Evolutionary conservation across 2,329 filamentous ascomycete genomes (phyloP).

Genomic region (Cladosporium phlei): DNA sequence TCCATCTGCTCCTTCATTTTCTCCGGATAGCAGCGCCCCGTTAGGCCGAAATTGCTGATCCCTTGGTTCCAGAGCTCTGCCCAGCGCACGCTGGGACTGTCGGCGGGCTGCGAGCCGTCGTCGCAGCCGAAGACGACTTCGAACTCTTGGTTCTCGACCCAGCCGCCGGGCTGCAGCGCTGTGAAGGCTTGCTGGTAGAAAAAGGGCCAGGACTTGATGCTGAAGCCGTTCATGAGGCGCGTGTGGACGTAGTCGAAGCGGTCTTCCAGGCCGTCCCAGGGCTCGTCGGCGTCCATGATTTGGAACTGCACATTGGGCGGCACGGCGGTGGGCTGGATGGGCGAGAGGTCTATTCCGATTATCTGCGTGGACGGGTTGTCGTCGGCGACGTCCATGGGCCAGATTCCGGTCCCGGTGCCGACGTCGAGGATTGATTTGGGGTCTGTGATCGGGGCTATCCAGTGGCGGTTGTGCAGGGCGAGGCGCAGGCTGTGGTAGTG

Average conservation of each 20-base stretch:
- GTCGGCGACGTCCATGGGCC: constrained; percentile 33
- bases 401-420: constrained; percentile 26
- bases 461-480: constrained; percentile 16
- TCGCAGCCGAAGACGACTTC: constrained; percentile 23
- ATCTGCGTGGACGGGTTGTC: constrained; percentile 21
- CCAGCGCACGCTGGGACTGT: constrained; percentile 21
- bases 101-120: constrained; percentile 31
- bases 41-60: constrained; percentile 21
- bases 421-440: constrained; percentile 18
- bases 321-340: constrained; percentile 26
- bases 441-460: constrained; percentile 15
- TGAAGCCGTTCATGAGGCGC: constrained; percentile 25
- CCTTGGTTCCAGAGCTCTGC: constrained; percentile 23
- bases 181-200: constrained; percentile 25
- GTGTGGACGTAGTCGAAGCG: constrained; percentile 30
- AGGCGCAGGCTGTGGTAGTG: constrained; percentile 20
- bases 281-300: constrained; percentile 22
- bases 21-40: constrained; percentile 23
- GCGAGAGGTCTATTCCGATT: constrained; percentile 25
- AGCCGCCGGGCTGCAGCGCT: constrained; percentile 31
- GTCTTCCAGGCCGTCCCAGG: constrained; percentile 19
- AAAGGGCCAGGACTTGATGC: constrained; percentile 25
- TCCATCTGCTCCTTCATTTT: constrained; percentile 34
- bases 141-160: constrained; percentile 39
- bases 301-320: constrained; percentile 25